These are phyloP conservation scores for Calophaca sinica DNA, from an alignment of 306 rosid species.

Conservation along the genomic window DNA sequence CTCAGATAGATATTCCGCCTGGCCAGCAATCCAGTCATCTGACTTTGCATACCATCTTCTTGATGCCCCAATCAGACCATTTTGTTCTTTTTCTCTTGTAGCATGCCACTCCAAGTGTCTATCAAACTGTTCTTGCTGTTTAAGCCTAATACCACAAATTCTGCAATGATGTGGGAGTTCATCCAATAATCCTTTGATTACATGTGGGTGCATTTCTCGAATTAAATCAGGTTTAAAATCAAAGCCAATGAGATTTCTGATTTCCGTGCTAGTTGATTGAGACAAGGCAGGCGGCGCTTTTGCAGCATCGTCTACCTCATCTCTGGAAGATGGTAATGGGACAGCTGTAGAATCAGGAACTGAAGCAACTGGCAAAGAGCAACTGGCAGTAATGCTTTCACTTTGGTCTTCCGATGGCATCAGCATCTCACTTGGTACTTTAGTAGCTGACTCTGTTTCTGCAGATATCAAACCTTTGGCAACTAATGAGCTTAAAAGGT, in stretches of 20 bases:
- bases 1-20: constrained; percentile 51
- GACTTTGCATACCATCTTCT: constrained; percentile 78
- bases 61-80: constrained; percentile 51
- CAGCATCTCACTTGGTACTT: constrained; percentile 49
- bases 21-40: constrained; percentile 67
- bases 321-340: constrained; percentile 52
- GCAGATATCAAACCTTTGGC: constrained; percentile 94
- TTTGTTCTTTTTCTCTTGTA: constrained; percentile 53
- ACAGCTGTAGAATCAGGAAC: constrained; percentile 55
- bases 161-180: constrained; percentile 69
- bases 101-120: constrained; percentile 91
- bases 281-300: constrained; percentile 48
- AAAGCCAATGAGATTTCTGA: constrained; percentile 70
- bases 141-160: constrained; percentile 72
- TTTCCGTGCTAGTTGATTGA: constrained; percentile 56
- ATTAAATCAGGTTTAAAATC: constrained; percentile 80
- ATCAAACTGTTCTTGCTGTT: constrained; percentile 66
- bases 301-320: constrained; percentile 51
- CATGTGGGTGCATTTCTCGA: constrained; percentile 80
- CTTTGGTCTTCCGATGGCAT: constrained; percentile 54
- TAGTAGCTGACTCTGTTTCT: constrained; percentile 58
- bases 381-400: constrained; percentile 47
- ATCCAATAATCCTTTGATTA: constrained; percentile 65
- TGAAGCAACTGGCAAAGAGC: constrained; percentile 54
- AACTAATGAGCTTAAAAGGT: constrained; percentile 87